Evolutionary conservation across 179 eudicot genomes (phyloP).

Genomic region (Gypsophila paniculata): DNA sequence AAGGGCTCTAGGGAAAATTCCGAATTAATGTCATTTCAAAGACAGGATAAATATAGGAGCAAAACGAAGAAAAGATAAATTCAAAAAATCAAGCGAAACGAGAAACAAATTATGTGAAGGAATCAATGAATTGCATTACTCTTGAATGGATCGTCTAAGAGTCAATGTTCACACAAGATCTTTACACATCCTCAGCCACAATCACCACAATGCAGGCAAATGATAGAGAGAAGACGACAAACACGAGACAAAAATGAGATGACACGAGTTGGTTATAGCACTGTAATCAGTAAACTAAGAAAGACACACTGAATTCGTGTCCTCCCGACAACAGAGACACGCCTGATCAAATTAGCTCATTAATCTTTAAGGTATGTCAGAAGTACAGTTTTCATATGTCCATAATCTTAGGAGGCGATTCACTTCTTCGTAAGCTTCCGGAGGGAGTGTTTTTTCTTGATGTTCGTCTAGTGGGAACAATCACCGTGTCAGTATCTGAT

Average conservation of each 20-base stretch:
- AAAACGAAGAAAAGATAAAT: too few species aligned
- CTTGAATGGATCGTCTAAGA: neutral
- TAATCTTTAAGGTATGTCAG: neutral
- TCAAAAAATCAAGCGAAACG: too few species aligned
- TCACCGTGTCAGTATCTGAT: conserved; percentile 34
- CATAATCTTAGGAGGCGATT: conserved; percentile 30
- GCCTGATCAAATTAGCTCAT: conserved; percentile 11
- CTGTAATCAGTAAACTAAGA: neutral
- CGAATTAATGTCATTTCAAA: too few species aligned
- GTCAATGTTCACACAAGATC: neutral
- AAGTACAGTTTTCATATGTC: conserved; percentile 28
- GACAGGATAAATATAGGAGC: too few species aligned
- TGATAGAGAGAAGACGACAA: neutral
- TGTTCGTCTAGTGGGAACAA: conserved; percentile 61
- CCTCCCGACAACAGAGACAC: conserved; percentile 13
- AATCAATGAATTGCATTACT: conserved; percentile 23
- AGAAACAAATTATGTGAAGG: too few species aligned
- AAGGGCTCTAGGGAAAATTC: too few species aligned
- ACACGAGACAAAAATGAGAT: neutral
- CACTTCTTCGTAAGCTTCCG: conserved; percentile 57
- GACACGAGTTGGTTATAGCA: neutral
- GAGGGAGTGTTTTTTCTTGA: conserved; percentile 59
- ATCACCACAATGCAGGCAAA: neutral
- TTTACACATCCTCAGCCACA: neutral
- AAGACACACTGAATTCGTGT: neutral